Evolutionary conservation across 164 flowering plant genomes (phyloP), one percentile per base, ranked within the genome.

Genomic region (Vitis rotundifolia): DNA sequence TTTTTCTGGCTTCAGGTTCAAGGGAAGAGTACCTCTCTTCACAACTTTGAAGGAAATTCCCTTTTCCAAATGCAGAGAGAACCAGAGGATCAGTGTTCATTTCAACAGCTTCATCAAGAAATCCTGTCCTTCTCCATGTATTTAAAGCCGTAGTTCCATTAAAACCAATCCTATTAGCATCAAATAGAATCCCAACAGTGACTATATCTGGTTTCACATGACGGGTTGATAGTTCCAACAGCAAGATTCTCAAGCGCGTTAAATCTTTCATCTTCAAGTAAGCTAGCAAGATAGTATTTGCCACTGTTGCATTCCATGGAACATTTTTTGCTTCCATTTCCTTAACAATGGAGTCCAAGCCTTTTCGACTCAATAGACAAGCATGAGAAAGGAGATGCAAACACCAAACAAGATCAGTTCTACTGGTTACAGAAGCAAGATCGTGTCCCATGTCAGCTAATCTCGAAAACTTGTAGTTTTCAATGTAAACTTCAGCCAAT

Each of bases 11-110:
- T 66, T 77, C 44, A 19, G 78, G 74, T 50, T 76, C 83, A 70
- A 79, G 77, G 49, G 83, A 67, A 13, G 78, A 67, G 71, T 74
- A 88, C 44, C 66, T 72, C 37, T 80, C 80, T 64, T 87, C 91
- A 68, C 83, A 82, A 64, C 70, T 72, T 67, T 55, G 67, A 19
- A 87, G 78, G 63, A 87, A 87, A 64, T 54, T 60, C 13, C 93
- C 91, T 73, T 89, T 89, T 2, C 89, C 89, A 75, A 87, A 87
- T 58, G 89, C 86, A 65, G 77, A 13, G 8, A 84, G 79, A 77
- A 87, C 88, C 61, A 89, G 71, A 67, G 87, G 75, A 79, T 89
- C 91, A 18, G 93, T 89, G 54, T 83, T 77, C 82, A 89, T 73
- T 69, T 84, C 83, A 54, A 76, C 89, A 26, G 59, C 56, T 70